Conservation (phyloP, 2,329 filamentous ascomycete species). For the Fusarium proliferatum region DNA sequence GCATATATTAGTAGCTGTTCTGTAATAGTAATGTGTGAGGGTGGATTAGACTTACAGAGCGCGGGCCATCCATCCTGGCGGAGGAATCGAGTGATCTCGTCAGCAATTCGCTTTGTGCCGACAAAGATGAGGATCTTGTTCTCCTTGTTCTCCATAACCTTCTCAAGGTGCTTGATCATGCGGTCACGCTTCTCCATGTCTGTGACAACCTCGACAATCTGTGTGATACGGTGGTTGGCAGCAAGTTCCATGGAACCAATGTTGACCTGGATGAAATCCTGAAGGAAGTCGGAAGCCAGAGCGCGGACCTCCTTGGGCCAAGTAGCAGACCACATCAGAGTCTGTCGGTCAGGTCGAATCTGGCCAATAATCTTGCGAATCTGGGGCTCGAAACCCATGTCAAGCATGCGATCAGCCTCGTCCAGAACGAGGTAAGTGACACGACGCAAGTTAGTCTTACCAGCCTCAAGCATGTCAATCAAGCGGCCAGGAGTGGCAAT, state of each 20-base stretch:
- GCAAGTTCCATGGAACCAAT: slow-evolving; percentile 96
- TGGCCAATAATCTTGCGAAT: slow-evolving; percentile 99
- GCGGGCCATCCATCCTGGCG: slow-evolving; percentile 98
- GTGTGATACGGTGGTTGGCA: slow-evolving; percentile 97
- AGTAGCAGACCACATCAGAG: slow-evolving; percentile 99
- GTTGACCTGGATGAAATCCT: slow-evolving; percentile 98
- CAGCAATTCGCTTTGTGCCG: slow-evolving; percentile 92
- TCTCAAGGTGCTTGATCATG: slow-evolving; percentile 98
- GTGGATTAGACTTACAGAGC: slow-evolving; percentile 74
- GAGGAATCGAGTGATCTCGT: slow-evolving; percentile 97
- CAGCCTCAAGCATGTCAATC: slow-evolving; percentile 98
- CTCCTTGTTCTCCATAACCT: slow-evolving; percentile 94
- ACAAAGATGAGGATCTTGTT: slow-evolving; percentile 98
- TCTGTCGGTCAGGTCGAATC: slow-evolving; percentile 98
- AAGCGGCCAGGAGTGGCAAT: slow-evolving; percentile 98
- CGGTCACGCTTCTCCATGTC: slow-evolving; percentile 98
- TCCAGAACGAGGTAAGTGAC: slow-evolving; percentile 98
- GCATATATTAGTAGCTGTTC: slow-evolving; percentile 50
- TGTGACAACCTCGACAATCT: slow-evolving; percentile 95
- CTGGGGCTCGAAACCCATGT: slow-evolving; percentile 99
- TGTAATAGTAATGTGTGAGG: slow-evolving; percentile 47
- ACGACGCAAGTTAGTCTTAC: slow-evolving; percentile 97
- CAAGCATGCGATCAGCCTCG: slow-evolving; percentile 99
- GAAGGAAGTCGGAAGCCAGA: slow-evolving; percentile 88
- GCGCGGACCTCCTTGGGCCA: slow-evolving; percentile 99